Evolutionary conservation across 805 yeast genomes (phyloP).

Genomic region (Monosporozyma solicola): DNA sequence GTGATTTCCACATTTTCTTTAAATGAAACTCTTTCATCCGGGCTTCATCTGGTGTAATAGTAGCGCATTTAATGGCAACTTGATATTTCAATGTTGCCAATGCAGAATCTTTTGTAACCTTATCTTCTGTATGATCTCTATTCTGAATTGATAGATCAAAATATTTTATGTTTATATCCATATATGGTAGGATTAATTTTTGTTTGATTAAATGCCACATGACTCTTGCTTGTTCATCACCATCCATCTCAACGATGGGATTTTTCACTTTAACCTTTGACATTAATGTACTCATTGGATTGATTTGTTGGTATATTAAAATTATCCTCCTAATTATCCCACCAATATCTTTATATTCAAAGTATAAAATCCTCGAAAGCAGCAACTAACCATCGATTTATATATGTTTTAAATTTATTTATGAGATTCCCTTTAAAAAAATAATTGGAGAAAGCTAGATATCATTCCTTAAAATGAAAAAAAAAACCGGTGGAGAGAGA

Average conservation of each 20-base stretch:
- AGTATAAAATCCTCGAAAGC: too few species aligned
- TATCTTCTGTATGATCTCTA: constrained; percentile 80
- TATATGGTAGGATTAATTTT: constrained; percentile 71
- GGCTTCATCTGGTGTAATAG: constrained; percentile 94
- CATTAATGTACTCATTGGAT: not conserved
- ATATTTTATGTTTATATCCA: constrained; percentile 80
- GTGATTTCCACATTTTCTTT: constrained; percentile 95
- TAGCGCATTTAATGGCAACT: constrained; percentile 95
- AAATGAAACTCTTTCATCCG: constrained; percentile 83
- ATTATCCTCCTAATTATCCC: too few species aligned
- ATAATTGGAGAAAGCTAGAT: not conserved
- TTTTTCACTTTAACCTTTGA: constrained; percentile 60
- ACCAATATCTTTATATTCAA: too few species aligned
- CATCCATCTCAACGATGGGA: constrained; percentile 95
- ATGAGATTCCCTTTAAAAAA: not conserved
- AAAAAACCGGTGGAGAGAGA: not conserved
- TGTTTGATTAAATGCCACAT: constrained; percentile 89
- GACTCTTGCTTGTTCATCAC: constrained; percentile 94
- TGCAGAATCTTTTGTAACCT: constrained; percentile 85
- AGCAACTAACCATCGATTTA: too few species aligned
- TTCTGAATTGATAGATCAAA: constrained; percentile 81
- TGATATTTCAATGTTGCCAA: constrained; percentile 78
- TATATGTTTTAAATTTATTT: too few species aligned
- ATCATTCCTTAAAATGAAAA: not conserved
- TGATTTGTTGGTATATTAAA: too few species aligned